Percentiles rank a stretch among this genome's conserved stretches.
These are phyloP conservation scores for Viola pubescens DNA, from an alignment of 441 rosid species.

Conservation along the genomic window DNA sequence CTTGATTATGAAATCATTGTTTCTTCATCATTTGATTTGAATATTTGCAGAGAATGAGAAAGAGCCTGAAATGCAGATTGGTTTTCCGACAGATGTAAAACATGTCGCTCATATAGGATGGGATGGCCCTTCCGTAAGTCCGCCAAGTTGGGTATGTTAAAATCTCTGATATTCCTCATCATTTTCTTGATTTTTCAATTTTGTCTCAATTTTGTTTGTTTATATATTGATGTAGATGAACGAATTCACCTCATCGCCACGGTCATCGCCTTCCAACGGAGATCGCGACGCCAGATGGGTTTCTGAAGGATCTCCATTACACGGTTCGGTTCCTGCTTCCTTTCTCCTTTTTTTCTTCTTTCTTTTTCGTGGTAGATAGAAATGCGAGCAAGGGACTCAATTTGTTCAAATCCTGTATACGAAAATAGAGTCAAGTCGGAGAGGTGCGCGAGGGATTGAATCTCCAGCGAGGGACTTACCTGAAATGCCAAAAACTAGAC, in stretches of 20 bases:
- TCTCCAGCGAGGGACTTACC: slow-evolving; percentile 25
- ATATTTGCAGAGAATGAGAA: slow-evolving; percentile 52
- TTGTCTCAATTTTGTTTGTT: background rate
- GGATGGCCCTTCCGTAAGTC: slow-evolving; percentile 65
- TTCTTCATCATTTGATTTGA: too few species aligned
- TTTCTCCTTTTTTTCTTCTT: too few species aligned
- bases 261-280: slow-evolving; percentile 18
- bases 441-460: slow-evolving; percentile 10
- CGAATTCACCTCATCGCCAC: slow-evolving; percentile 36
- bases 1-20: background rate
- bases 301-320: slow-evolving; percentile 34
- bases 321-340: background rate
- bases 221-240: slow-evolving; percentile 42
- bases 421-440: slow-evolving; percentile 15
- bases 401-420: too few species aligned
- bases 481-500: slow-evolving; percentile 45
- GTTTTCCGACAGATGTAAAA: slow-evolving; percentile 86
- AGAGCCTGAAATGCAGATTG: slow-evolving; percentile 75
- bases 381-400: too few species aligned
- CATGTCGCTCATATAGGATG: slow-evolving; percentile 95
- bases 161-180: background rate
- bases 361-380: too few species aligned
- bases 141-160: slow-evolving; percentile 67
- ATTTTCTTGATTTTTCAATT: background rate
- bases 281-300: slow-evolving; percentile 26